Conservation (phyloP, 148 eudicot species). For the Limonium bicolor region DNA sequence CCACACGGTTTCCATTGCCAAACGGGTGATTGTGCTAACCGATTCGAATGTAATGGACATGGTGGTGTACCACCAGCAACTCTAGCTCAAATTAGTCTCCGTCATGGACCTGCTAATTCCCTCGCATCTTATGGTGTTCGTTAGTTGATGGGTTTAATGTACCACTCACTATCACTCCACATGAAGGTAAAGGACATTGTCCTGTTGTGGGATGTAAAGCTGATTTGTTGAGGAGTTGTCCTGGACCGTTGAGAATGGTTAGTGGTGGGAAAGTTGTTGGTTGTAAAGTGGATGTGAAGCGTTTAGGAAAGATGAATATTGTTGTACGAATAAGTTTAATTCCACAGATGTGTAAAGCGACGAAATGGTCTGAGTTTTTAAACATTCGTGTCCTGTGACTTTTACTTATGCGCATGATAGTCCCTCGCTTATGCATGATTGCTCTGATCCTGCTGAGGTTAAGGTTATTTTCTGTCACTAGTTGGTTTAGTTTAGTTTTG, state of each 20-base stretch:
- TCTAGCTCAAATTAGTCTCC: conserved; percentile 68
- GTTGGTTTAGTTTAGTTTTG: too few relatives aligned
- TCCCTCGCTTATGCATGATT: conserved; percentile 81
- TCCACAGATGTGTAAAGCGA: conserved; percentile 30
- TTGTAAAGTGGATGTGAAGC: conserved; percentile 89
- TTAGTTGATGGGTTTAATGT: conserved; percentile 87
- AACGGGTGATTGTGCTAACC: conserved; percentile 84
- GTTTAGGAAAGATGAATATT: conserved; percentile 47
- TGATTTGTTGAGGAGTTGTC: conserved; percentile 36
- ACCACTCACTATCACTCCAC: conserved; percentile 87
- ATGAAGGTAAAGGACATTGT: conserved; percentile 78
- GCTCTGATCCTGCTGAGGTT: conserved; percentile 81
- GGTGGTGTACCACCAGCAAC: conserved; percentile 79
- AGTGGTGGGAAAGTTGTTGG: conserved; percentile 42
- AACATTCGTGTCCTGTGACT: conserved; percentile 67
- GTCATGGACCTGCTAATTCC: conserved; percentile 61
- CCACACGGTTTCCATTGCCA: conserved; percentile 50
- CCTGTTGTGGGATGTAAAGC: conserved; percentile 76
- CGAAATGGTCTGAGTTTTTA: conserved; percentile 51
- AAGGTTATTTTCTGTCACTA: conserved; percentile 97
- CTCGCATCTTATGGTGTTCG: conserved; percentile 66
- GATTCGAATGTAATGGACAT: conserved; percentile 52
- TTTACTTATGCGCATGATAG: conserved; percentile 77
- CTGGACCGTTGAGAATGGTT: conserved; percentile 18
- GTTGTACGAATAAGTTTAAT: conserved; percentile 50